phyloP scores from a whole-genome alignment of 2,329 filamentous ascomycete species.

The Cytospora piceicola region DNA sequence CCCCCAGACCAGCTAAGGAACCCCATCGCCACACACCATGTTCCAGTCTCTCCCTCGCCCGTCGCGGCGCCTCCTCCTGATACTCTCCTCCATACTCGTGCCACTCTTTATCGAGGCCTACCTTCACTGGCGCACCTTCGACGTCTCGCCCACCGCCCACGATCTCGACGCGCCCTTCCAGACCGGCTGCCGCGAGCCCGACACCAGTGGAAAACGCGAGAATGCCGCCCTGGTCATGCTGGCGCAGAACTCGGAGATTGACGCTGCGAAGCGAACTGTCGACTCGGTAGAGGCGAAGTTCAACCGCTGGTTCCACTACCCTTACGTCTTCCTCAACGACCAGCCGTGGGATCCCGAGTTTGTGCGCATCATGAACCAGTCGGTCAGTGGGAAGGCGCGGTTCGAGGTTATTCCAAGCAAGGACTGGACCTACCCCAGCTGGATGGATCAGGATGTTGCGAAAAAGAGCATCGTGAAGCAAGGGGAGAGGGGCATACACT shows the following conservation, averaged over 20 bases:
- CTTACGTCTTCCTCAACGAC: conserved; percentile 52
- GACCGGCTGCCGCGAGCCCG: conserved; percentile 46
- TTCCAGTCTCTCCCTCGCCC: conserved; percentile 36
- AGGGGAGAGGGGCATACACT: conserved; percentile 40
- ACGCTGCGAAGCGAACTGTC: conserved; percentile 46
- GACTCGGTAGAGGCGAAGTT: conserved; percentile 48
- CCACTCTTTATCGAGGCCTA: conserved; percentile 42
- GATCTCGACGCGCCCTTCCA: conserved; percentile 47
- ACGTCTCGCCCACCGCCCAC: conserved; percentile 40
- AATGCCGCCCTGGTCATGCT: conserved; percentile 52
- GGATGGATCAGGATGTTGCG: conserved; percentile 34
- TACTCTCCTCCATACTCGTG: conserved; percentile 38
- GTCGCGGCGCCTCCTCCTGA: conserved; percentile 33
- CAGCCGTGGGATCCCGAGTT: conserved; percentile 47
- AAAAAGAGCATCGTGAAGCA: conserved; percentile 35
- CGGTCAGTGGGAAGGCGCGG: conserved; percentile 42
- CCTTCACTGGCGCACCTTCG: conserved; percentile 42
- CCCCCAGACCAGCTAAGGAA: conserved; percentile 34
- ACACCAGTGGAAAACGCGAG: conserved; percentile 40
- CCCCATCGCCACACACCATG: conserved; percentile 44
- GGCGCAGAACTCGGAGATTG: conserved; percentile 49
- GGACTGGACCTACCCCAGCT: conserved; percentile 47
- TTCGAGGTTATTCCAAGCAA: conserved; percentile 48
- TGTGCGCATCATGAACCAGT: conserved; percentile 42
- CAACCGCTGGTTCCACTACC: conserved; percentile 53